Evolutionary conservation across 192 early-diverging fungal genomes (phyloP).

Genomic region (Mortierella claussenii): DNA sequence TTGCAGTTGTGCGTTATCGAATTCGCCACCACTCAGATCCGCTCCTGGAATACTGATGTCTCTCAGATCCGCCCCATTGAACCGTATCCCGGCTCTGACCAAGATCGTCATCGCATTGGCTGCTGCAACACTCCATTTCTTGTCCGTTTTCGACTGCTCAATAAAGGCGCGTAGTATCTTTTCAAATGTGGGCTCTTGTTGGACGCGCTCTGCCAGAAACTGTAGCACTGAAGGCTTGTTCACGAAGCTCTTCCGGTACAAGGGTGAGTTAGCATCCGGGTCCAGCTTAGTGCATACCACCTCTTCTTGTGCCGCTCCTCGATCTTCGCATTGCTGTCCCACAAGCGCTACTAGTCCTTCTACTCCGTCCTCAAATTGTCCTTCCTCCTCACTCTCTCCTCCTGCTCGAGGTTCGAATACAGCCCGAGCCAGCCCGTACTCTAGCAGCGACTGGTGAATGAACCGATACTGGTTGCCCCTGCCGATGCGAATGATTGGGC

Average conservation of each 20-base stretch:
- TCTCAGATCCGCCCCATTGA: not conserved
- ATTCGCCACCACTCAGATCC: not conserved
- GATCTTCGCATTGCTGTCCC: not conserved
- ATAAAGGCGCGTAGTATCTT: not conserved
- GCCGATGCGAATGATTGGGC: not conserved
- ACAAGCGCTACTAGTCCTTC: not conserved
- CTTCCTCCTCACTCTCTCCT: not conserved
- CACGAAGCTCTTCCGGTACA: constrained; percentile 3
- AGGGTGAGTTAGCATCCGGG: not conserved
- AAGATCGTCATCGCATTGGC: not conserved
- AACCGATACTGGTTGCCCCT: not conserved
- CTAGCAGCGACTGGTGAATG: constrained; percentile 1
- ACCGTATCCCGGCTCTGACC: not conserved
- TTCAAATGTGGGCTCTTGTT: constrained; percentile 5
- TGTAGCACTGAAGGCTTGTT: constrained; percentile 6
- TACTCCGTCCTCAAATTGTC: no score
- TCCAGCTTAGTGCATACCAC: not conserved
- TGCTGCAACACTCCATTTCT: not conserved
- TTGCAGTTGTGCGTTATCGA: not conserved
- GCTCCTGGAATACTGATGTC: not conserved
- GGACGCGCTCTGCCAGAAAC: constrained; percentile 16
- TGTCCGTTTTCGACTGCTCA: constrained; percentile 3
- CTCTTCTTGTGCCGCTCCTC: not conserved
- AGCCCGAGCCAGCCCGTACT: not conserved
- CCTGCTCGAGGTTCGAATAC: constrained; percentile 1